Conservation (phyloP, 2,329 filamentous ascomycete species). For the Fusarium falciforme region DNA sequence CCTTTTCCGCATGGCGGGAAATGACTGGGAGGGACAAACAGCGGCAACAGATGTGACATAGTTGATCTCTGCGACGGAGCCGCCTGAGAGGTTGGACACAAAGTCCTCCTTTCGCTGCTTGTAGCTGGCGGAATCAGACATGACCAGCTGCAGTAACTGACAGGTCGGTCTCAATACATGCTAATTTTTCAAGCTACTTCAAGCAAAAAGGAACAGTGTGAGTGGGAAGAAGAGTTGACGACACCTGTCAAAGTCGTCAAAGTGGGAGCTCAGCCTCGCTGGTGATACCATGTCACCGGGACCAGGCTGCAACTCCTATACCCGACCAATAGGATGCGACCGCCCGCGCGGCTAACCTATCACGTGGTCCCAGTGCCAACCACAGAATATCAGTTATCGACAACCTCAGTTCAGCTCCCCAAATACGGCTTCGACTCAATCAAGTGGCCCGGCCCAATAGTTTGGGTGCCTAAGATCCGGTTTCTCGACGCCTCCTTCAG, state of each 20-base stretch:
- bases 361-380: slow-evolving; percentile 26
- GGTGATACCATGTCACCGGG: slow-evolving; percentile 27
- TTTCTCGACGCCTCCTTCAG: slow-evolving; percentile 20
- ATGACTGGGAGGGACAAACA: slow-evolving; percentile 60
- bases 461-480: background rate
- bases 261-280: slow-evolving; percentile 39
- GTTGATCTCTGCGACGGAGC: slow-evolving; percentile 87
- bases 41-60: slow-evolving; percentile 85
- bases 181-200: slow-evolving; percentile 4
- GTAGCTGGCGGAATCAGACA: slow-evolving; percentile 69
- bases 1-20: background rate
- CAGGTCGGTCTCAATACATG: slow-evolving; percentile 23
- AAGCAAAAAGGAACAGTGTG: slow-evolving; percentile 2
- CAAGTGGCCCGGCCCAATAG: background rate
- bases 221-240: slow-evolving; percentile 18
- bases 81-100: slow-evolving; percentile 90
- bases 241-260: slow-evolving; percentile 38
- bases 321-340: slow-evolving; percentile 28
- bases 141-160: slow-evolving; percentile 35
- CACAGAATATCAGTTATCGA: slow-evolving; percentile 14
- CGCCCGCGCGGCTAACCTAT: slow-evolving; percentile 17
- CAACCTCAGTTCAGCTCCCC: slow-evolving; percentile 6
- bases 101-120: slow-evolving; percentile 95
- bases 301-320: slow-evolving; percentile 6
- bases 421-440: slow-evolving; percentile 3